Evolutionary conservation across 179 eudicot genomes (phyloP).

Genomic region (Beta macrorhiza): DNA sequence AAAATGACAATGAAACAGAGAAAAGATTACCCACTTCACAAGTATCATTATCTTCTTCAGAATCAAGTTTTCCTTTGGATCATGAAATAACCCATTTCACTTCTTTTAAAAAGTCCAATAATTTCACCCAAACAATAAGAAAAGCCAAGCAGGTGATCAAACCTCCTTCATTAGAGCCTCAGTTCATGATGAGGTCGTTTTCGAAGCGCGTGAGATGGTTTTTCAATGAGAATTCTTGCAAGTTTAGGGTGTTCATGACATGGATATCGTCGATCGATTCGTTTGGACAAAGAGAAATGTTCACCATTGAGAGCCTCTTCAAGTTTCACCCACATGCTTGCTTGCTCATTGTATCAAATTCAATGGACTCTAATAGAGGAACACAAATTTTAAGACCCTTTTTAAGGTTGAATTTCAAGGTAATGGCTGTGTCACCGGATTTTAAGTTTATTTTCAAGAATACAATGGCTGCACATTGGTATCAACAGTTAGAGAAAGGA

Average conservation of each 20-base stretch:
- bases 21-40: conserved; percentile 27
- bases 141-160: conserved; percentile 17
- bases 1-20: conserved; percentile 32
- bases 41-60: conserved; percentile 1
- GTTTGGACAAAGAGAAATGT: conserved; percentile 57
- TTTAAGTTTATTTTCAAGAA: conserved; percentile 62
- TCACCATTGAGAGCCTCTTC: conserved; percentile 63
- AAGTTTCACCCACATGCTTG: conserved; percentile 67
- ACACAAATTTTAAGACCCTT: conserved; percentile 50
- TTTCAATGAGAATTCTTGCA: conserved; percentile 43
- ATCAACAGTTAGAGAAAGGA: conserved; percentile 48
- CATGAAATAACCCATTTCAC: conserved; percentile 19
- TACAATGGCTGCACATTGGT: conserved; percentile 66
- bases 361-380: conserved; percentile 67
- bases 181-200: conserved; percentile 22
- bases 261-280: conserved; percentile 75
- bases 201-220: conserved; percentile 48
- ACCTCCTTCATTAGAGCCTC: conserved; percentile 18
- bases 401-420: conserved; percentile 36
- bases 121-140: conserved; percentile 7
- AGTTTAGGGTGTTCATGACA: conserved; percentile 75
- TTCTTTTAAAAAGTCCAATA: conserved; percentile 14
- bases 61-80: conserved; percentile 12
- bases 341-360: conserved; percentile 60
- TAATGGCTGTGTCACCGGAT: conserved; percentile 70